Conservation (phyloP, 495 filamentous ascomycete genomes). For the Amphirosellinia nigrospora region DNA sequence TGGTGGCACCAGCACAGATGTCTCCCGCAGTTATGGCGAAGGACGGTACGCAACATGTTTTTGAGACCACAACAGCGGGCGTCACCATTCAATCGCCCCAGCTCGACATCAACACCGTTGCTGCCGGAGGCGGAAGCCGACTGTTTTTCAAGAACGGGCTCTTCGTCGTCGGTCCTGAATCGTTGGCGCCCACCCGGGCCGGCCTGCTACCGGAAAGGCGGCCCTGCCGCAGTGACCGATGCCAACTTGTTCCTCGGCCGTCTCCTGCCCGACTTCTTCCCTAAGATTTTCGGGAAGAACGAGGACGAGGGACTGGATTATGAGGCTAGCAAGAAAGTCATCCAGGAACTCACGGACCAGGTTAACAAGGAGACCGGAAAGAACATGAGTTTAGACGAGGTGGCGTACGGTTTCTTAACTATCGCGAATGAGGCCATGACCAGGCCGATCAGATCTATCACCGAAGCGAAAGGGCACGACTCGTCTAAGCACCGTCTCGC, state of each 20-base stretch:
- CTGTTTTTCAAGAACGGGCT: constrained; percentile 90
- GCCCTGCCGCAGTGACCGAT: constrained; percentile 90
- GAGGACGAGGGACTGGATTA: constrained; percentile 87
- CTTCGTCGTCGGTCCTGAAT: constrained; percentile 96
- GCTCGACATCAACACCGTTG: constrained; percentile 97
- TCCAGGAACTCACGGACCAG: constrained; percentile 76
- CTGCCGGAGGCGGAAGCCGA: constrained; percentile 89
- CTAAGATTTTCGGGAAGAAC: constrained; percentile 92
- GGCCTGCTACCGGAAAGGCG: constrained; percentile 93
- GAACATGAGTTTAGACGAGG: constrained; percentile 82
- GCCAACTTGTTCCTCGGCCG: constrained; percentile 86
- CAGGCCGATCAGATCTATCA: constrained; percentile 87
- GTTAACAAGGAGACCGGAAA: constrained; percentile 74
- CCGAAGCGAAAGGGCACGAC: constrained; percentile 92
- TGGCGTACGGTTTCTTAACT: constrained; percentile 87
- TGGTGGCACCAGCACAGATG: constrained; percentile 95
- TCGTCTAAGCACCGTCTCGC: constrained; percentile 88
- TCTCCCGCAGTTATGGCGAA: constrained; percentile 85
- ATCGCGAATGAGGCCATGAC: constrained; percentile 98
- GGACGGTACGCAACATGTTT: constrained; percentile 95
- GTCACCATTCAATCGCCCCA: constrained; percentile 95
- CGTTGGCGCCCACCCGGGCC: constrained; percentile 93
- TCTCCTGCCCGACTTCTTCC: constrained; percentile 92
- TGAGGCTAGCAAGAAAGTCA: constrained; percentile 75
- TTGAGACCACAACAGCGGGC: constrained; percentile 95